Evolutionary conservation across 768 basidiomycete genomes (phyloP).

Genomic region (Hemileccinum rubropunctum): DNA sequence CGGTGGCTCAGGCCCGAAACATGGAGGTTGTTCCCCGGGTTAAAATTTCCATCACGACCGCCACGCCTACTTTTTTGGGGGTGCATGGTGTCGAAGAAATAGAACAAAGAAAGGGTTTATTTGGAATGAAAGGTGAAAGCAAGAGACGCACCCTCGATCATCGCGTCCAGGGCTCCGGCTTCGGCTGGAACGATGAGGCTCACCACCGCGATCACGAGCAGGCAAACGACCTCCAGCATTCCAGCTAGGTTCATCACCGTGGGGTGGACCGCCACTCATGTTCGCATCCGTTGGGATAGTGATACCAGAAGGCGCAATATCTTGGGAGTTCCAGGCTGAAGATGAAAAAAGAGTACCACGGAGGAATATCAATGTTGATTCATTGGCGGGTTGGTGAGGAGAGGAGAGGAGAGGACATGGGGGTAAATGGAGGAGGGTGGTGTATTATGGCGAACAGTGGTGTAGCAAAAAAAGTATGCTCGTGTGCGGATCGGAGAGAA

Average conservation of each 20-base stretch:
- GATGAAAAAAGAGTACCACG: too few species aligned
- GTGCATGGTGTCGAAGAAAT: too few species aligned
- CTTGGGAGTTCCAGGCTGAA: conserved; percentile 80
- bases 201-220: conserved; percentile 38
- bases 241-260: conserved; percentile 59
- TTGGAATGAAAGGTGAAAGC: not conserved
- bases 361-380: too few species aligned
- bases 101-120: not conserved
- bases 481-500: too few species aligned
- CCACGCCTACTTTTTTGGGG: not conserved
- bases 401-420: too few species aligned
- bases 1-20: conserved; percentile 57
- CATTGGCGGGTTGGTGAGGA: too few species aligned
- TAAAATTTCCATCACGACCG: conserved; percentile 34
- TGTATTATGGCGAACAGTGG: too few species aligned
- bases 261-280: conserved; percentile 44
- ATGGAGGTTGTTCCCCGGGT: conserved; percentile 68
- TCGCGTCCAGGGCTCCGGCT: conserved; percentile 72
- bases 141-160: conserved; percentile 52
- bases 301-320: conserved; percentile 72
- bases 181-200: conserved; percentile 65
- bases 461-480: too few species aligned
- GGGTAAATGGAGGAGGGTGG: too few species aligned
- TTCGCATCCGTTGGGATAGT: conserved; percentile 62
- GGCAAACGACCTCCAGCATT: conserved; percentile 44